phyloP scores from a whole-genome alignment of 371 early-diverging fungal genomes.

The Nematocida sp. region DNA sequence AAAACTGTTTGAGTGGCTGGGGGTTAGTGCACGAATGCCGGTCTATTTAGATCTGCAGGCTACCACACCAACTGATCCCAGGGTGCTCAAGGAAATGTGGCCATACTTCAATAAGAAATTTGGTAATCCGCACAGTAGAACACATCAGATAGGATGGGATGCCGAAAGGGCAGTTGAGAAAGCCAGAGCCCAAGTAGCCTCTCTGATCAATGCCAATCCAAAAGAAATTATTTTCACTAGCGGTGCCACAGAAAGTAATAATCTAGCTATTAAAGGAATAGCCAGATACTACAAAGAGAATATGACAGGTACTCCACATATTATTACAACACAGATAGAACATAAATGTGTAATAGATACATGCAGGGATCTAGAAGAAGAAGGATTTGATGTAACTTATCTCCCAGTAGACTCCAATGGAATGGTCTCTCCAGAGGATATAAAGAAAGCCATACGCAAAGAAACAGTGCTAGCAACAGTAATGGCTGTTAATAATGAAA shows the following conservation, averaged over 20 bases:
- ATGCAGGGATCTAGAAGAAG: conserved; percentile 87
- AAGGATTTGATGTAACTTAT: conserved; percentile 88
- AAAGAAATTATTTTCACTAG: conserved; percentile 96
- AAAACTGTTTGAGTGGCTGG: conserved; percentile 24
- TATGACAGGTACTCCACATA: conserved; percentile 76
- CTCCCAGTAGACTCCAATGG: conserved; percentile 81
- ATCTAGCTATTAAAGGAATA: conserved; percentile 88
- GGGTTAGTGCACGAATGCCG: conserved; percentile 62
- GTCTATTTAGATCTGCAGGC: conserved; percentile 91
- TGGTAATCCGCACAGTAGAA: conserved; percentile 95
- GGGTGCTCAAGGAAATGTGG: conserved; percentile 90
- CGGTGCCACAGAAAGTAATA: conserved; percentile 98
- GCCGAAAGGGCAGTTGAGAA: conserved; percentile 83
- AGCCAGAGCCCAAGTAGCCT: conserved; percentile 80
- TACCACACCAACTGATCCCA: conserved; percentile 89
- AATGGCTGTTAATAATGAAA: conserved; percentile 98
- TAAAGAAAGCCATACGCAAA: conserved; percentile 79
- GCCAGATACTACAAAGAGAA: conserved; percentile 71
- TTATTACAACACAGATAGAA: conserved; percentile 94
- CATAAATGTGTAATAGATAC: conserved; percentile 98
- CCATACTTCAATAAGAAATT: conserved; percentile 83
- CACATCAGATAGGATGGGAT: conserved; percentile 96
- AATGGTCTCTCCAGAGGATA: conserved; percentile 68
- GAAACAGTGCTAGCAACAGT: conserved; percentile 83
- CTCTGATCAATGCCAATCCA: conserved; percentile 82